Conservation (phyloP, 2,329 filamentous ascomycete species). For the Neocucurbitaria cava region DNA sequence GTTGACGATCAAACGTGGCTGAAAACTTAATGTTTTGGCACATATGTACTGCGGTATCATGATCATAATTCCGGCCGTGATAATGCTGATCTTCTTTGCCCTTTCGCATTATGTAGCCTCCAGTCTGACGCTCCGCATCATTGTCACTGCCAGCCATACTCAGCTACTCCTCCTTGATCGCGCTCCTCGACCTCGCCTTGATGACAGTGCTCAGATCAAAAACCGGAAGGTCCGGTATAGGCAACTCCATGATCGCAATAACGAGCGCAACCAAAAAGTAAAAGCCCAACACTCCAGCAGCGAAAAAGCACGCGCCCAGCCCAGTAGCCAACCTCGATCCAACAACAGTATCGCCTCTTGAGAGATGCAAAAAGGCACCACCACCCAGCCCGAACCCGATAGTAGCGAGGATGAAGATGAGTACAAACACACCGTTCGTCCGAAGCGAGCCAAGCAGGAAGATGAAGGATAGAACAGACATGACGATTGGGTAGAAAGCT, state of each 20-base stretch:
- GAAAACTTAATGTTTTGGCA: too few species aligned
- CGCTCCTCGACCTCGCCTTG: conserved; percentile 10
- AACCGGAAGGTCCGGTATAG: conserved; percentile 16
- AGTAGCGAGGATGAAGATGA: conserved; percentile 21
- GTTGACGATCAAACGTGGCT: not conserved
- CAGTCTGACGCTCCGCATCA: too few species aligned
- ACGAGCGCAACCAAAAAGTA: conserved; percentile 19
- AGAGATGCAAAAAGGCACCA: conserved; percentile 22
- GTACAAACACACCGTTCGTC: conserved; percentile 21
- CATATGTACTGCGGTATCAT: too few species aligned
- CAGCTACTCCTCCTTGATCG: conserved; percentile 17
- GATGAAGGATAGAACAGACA: conserved; percentile 23
- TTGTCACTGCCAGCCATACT: too few species aligned
- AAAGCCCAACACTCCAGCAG: conserved; percentile 16
- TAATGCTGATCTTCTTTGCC: too few species aligned
- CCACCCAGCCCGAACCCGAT: conserved; percentile 22
- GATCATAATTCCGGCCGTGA: too few species aligned
- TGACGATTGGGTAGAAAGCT: conserved; percentile 23
- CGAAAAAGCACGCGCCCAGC: conserved; percentile 22
- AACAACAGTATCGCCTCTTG: conserved; percentile 6
- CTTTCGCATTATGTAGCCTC: too few species aligned
- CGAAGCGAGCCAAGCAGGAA: conserved; percentile 23
- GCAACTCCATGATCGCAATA: conserved; percentile 24
- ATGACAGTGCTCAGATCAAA: conserved; percentile 22
- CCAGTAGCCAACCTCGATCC: conserved; percentile 14